Conservation (phyloP, 352 stramenopile species). For the Paralagenidium karlingii region DNA sequence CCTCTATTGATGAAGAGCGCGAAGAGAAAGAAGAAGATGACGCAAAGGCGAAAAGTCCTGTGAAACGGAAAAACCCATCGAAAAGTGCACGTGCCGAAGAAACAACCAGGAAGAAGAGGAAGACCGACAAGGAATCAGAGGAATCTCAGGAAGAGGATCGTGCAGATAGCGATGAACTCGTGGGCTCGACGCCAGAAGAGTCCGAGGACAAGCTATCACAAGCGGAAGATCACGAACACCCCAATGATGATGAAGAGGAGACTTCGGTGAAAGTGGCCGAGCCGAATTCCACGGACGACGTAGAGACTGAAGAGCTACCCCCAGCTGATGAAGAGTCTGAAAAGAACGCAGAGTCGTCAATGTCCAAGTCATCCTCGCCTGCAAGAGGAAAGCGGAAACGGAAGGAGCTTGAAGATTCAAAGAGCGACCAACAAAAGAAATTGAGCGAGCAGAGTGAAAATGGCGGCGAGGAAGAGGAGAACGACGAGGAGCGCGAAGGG, state of each 20-base stretch:
- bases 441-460: constrained; percentile 3
- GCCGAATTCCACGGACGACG: too few species aligned
- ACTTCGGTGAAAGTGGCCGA: constrained; percentile 1
- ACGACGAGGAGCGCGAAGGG: constrained; percentile 1
- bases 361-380: too few species aligned
- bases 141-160: constrained; percentile 1
- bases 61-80: too few species aligned
- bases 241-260: constrained; percentile 4
- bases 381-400: too few species aligned
- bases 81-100: background rate
- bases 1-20: background rate
- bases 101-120: constrained; percentile 1
- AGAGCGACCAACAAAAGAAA: background rate
- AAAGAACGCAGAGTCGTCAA: background rate
- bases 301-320: background rate
- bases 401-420: background rate
- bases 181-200: too few species aligned
- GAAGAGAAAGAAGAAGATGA: constrained; percentile 1
- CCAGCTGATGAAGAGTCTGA: constrained; percentile 4
- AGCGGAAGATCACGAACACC: background rate
- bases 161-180: too few species aligned
- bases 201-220: too few species aligned
- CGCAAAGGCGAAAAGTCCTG: too few species aligned
- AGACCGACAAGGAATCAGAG: background rate
- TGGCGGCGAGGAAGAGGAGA: constrained; percentile 1